Evolutionary conservation across 441 rosid genomes (phyloP).

Genomic region (Aleurites moluccanus): DNA sequence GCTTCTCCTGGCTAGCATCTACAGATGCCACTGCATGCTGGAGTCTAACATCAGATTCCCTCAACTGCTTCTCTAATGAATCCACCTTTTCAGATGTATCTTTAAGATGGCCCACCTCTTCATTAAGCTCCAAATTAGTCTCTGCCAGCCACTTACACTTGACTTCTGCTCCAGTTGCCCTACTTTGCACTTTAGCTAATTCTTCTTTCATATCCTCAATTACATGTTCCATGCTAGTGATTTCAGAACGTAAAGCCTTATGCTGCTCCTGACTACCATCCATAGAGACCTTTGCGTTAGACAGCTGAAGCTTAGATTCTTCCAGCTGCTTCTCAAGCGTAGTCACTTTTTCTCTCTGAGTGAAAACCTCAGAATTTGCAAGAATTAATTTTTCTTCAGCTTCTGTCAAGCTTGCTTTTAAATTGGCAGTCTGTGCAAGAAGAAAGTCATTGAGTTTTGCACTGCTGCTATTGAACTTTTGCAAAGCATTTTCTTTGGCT

Average conservation of each 20-base stretch:
- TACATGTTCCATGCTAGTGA: conserved; percentile 30
- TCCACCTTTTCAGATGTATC: conserved; percentile 51
- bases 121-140: conserved; percentile 45
- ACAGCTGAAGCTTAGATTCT: conserved; percentile 42
- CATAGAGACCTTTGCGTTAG: conserved; percentile 27
- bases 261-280: conserved; percentile 34
- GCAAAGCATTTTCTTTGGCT: conserved; percentile 51
- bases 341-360: conserved; percentile 48
- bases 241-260: conserved; percentile 21
- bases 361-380: conserved; percentile 51
- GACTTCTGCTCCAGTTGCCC: conserved; percentile 53
- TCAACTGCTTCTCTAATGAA: conserved; percentile 62
- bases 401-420: conserved; percentile 57
- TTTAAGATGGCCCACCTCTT: conserved; percentile 51
- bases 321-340: conserved; percentile 62
- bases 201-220: conserved; percentile 44
- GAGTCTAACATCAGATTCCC: conserved; percentile 61
- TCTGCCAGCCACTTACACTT: conserved; percentile 43
- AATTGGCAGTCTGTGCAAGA: conserved; percentile 44
- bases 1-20: conserved; percentile 89
- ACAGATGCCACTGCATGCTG: conserved; percentile 76
- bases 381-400: conserved; percentile 54
- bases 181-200: conserved; percentile 45
- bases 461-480: conserved; percentile 50
- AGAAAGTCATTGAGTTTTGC: conserved; percentile 43